Evolutionary conservation across 768 basidiomycete genomes (phyloP), one percentile per base, ranked within the genome.

Genomic region (Nidularia pulvinata): DNA sequence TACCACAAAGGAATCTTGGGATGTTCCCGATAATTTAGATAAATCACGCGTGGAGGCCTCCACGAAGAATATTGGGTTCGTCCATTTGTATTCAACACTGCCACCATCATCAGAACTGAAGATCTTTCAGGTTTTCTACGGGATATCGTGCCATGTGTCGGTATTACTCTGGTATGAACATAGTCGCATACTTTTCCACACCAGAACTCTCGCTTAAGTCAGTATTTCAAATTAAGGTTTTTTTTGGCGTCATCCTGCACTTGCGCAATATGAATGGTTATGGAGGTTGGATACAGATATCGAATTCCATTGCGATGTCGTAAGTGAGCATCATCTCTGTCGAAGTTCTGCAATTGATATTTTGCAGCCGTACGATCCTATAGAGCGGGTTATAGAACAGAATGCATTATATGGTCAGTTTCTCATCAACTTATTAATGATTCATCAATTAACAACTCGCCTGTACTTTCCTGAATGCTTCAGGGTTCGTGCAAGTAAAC

Each of bases 121-220:
- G 36, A 45, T 2, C 42, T 22, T n/a, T 39, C 7, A 25, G 25
- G 1, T 13, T 37, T 66, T 65, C 9, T 68, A 65, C 53, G 60
- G 67, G 65, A 19, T 68, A 68, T 55, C 62, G 67, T 10, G 57
- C 65, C 10, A 68, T 68, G 67, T 68, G 67, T 49, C 56, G 67
- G 49, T 68, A 57, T 49, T 68, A 68, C 42, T 68, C 67, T 46
- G 67, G 66, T 68, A 46, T 42, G 49, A 50, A 7, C 14, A 39
- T 32, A 32, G 51, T 42, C 36, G 7, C 9, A 46, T 25, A 9
- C 7, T 46, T n/a, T 7, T 39, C 7, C 7, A 39, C 7, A 39
- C 37, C n/a, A 7, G 37, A 7, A 39, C 22, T 46, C 45, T 10
- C 9, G 9, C 10, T 46, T 25, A 9, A n/a, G n/a, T n/a, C 19